phyloP scores from a whole-genome alignment of 768 basidiomycete species.

The Lactarius psammicola region DNA sequence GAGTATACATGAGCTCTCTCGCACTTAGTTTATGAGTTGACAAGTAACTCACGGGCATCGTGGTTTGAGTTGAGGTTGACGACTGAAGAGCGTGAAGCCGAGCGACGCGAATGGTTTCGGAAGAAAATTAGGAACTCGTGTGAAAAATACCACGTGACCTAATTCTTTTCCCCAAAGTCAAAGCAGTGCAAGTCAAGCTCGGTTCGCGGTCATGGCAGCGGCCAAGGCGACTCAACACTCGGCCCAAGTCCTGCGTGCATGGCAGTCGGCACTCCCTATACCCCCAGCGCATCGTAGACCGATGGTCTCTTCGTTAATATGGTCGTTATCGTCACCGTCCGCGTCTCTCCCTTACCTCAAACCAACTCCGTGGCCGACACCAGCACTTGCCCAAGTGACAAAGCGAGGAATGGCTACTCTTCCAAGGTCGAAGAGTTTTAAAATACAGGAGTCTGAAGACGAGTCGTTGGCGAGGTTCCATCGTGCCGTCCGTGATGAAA shows the following conservation, averaged over 20 bases:
- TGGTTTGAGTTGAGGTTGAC: constrained; percentile 13
- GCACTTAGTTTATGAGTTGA: not conserved
- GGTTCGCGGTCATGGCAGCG: constrained; percentile 13
- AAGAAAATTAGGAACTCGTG: constrained; percentile 11
- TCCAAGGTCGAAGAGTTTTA: not conserved
- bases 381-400: constrained; percentile 13
- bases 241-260: constrained; percentile 14
- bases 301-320: constrained; percentile 28
- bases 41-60: constrained; percentile 49
- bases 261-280: constrained; percentile 6
- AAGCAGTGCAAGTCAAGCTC: not conserved
- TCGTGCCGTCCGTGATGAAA: constrained; percentile 21
- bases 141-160: constrained; percentile 16
- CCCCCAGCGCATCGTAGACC: constrained; percentile 25
- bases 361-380: constrained; percentile 9
- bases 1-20: not conserved
- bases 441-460: constrained; percentile 7
- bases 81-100: constrained; percentile 7
- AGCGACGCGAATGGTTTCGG: constrained; percentile 9
- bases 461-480: constrained; percentile 18
- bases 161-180: not conserved
- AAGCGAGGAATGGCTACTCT: constrained; percentile 25
- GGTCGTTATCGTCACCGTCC: constrained; percentile 29
- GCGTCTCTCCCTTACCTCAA: constrained; percentile 17
- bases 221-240: constrained; percentile 16